These are phyloP conservation scores for Citrus cavaleriei DNA, from an alignment of 345 rosid species.

Conservation along the genomic window DNA sequence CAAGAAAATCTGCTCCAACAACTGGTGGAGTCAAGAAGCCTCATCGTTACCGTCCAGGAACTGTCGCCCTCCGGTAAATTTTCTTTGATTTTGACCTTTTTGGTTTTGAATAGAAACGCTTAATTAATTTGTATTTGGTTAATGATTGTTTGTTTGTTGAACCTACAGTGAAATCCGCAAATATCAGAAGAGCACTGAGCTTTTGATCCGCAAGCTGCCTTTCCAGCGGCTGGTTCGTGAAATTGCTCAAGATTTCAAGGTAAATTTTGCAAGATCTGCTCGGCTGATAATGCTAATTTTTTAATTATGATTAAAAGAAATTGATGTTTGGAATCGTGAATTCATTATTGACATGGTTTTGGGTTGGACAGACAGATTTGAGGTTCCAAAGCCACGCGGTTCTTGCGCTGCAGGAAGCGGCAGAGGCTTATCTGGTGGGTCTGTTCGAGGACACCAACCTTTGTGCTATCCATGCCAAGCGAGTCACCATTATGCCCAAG, in stretches of 20 bases:
- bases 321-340: not conserved
- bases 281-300: not conserved
- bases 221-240: constrained; percentile 76
- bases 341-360: not conserved
- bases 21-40: constrained; percentile 77
- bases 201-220: constrained; percentile 67
- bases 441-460: constrained; percentile 68
- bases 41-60: constrained; percentile 69
- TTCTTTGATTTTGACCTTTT: not conserved
- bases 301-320: too few species aligned
- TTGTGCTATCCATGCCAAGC: constrained; percentile 65
- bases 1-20: constrained; percentile 70
- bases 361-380: constrained; percentile 42
- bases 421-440: constrained; percentile 69
- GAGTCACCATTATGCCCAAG: constrained; percentile 74
- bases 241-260: constrained; percentile 70
- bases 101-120: too few species aligned
- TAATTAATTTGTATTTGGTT: not conserved
- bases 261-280: not conserved
- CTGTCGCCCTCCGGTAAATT: constrained; percentile 70
- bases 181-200: constrained; percentile 67
- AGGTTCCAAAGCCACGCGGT: constrained; percentile 82
- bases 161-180: constrained; percentile 50
- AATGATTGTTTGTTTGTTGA: not conserved
- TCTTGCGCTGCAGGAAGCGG: constrained; percentile 70